Evolutionary conservation across 495 filamentous ascomycete species (phyloP).

Genomic region (Aspergillus diversus): DNA sequence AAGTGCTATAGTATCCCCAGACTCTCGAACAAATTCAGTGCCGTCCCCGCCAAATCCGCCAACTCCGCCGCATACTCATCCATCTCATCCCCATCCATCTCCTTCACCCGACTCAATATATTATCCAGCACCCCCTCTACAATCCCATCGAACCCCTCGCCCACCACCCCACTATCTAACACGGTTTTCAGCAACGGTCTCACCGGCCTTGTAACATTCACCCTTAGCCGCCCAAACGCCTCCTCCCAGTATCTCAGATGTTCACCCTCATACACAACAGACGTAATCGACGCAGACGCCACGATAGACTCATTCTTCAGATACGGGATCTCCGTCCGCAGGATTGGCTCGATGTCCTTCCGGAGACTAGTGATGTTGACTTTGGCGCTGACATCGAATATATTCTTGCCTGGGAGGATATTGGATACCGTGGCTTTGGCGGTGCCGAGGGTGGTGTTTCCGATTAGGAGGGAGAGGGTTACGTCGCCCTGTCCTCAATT

Average conservation of each 20-base stretch:
- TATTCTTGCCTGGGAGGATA: not conserved
- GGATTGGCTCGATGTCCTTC: not conserved
- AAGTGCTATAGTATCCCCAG: not conserved
- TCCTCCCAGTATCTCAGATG: not conserved
- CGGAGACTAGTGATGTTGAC: not conserved
- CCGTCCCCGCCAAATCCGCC: not conserved
- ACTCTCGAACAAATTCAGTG: not conserved
- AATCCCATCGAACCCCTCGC: not conserved
- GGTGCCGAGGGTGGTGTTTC: not conserved
- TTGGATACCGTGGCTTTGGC: not conserved
- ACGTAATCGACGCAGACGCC: not conserved
- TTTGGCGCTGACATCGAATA: not conserved
- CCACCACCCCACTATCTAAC: not conserved
- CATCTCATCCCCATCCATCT: not conserved
- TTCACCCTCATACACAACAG: not conserved
- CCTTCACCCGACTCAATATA: not conserved
- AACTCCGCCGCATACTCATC: not conserved
- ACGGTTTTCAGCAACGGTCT: not conserved
- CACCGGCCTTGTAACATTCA: not conserved
- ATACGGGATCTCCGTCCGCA: not conserved
- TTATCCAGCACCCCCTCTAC: not conserved
- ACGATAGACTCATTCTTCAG: not conserved
- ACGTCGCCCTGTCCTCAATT: not conserved
- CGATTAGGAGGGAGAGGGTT: slow-evolving; percentile 4
- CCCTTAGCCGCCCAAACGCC: not conserved